These are phyloP conservation scores for Kondoa subrosea DNA, from an alignment of 768 basidiomycete genomes.

Conservation along the genomic window DNA sequence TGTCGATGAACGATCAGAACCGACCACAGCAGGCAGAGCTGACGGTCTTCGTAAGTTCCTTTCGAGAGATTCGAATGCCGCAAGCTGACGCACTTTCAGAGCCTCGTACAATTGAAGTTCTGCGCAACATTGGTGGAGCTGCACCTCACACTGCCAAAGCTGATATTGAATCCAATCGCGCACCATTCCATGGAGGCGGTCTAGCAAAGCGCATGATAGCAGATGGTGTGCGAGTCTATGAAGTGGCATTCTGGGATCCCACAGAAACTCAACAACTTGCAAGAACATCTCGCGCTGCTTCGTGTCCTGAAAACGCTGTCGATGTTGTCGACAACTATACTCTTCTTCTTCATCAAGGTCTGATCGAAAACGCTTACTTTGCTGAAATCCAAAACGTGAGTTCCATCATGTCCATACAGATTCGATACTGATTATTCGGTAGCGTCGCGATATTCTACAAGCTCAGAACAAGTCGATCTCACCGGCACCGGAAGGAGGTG, in stretches of 20 bases:
- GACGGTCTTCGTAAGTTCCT: conserved; percentile 27
- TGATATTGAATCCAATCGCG: conserved; percentile 19
- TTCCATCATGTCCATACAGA: not conserved
- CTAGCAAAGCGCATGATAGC: conserved; percentile 26
- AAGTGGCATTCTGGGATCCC: conserved; percentile 28
- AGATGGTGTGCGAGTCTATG: conserved; percentile 28
- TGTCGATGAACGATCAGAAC: conserved; percentile 15
- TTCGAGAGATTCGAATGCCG: conserved; percentile 20
- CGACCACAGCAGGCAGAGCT: conserved; percentile 18
- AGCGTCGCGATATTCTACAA: conserved; percentile 25
- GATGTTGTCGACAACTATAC: conserved; percentile 27
- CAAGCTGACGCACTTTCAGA: too few relatives aligned
- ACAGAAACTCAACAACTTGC: conserved; percentile 22
- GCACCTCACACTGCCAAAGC: conserved; percentile 10
- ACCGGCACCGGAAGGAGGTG: conserved; percentile 23
- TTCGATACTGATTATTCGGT: not conserved
- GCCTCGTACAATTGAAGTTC: too few relatives aligned
- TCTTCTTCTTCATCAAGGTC: conserved; percentile 28
- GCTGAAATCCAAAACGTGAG: conserved; percentile 25
- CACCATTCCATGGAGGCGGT: conserved; percentile 16
- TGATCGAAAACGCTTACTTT: conserved; percentile 27
- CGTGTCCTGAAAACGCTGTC: conserved; percentile 27
- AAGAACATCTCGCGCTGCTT: conserved; percentile 27
- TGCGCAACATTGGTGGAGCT: conserved; percentile 26
- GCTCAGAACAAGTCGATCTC: conserved; percentile 14